Evolutionary conservation across 495 filamentous ascomycete species (phyloP).

Genomic region (Trichoderma asperelloides): DNA sequence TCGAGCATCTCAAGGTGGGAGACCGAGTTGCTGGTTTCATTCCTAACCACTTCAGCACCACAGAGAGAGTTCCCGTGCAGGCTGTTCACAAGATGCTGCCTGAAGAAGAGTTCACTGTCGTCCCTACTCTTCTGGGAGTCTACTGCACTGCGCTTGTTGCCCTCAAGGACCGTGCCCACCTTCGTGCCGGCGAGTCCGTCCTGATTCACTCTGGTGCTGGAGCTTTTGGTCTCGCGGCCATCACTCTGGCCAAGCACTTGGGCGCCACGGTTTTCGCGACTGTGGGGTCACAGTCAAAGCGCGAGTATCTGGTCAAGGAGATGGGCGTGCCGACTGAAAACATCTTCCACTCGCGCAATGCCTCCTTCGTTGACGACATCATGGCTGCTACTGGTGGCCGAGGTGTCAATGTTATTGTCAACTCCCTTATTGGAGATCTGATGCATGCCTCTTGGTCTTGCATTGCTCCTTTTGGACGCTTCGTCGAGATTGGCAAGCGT

Average conservation of each 20-base stretch:
- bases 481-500: constrained; percentile 43
- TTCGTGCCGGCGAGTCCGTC: constrained; percentile 39
- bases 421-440: constrained; percentile 43
- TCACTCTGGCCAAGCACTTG: constrained; percentile 33
- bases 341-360: constrained; percentile 37
- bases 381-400: constrained; percentile 28
- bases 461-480: constrained; percentile 37
- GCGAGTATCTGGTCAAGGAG: constrained; percentile 25
- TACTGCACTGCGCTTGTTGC: constrained; percentile 46
- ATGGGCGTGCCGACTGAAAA: constrained; percentile 36
- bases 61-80: constrained; percentile 13
- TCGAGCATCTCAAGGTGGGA: constrained; percentile 31
- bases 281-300: constrained; percentile 33
- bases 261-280: constrained; percentile 44
- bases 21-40: constrained; percentile 43
- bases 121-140: constrained; percentile 31
- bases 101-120: constrained; percentile 14
- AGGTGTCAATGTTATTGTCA: constrained; percentile 47
- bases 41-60: constrained; percentile 29
- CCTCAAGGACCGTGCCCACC: constrained; percentile 25
- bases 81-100: constrained; percentile 20
- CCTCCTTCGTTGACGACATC: constrained; percentile 31
- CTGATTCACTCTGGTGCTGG: constrained; percentile 49
- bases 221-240: constrained; percentile 42
- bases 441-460: constrained; percentile 38